Conservation (phyloP, 2,329 filamentous ascomycete genomes). For the Ophiognomonia clavigignenti-juglandacearum region DNA sequence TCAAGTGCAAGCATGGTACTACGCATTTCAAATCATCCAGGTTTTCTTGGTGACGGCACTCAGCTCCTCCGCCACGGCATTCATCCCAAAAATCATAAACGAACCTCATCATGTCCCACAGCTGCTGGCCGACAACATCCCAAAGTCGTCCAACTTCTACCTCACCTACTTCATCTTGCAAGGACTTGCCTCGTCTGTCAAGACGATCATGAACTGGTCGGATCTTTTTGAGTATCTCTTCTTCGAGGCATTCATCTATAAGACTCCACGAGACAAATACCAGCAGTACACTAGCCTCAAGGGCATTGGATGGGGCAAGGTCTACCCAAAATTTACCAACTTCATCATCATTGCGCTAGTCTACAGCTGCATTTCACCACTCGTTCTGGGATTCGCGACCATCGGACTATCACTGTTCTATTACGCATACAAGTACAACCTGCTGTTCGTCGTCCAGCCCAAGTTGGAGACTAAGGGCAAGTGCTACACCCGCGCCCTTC, state of each 20-base stretch:
- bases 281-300: constrained; percentile 65
- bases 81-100: constrained; percentile 51
- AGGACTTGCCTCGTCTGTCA: constrained; percentile 40
- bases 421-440: constrained; percentile 79
- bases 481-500: constrained; percentile 80
- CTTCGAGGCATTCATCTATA: constrained; percentile 66
- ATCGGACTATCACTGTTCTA: constrained; percentile 76
- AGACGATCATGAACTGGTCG: constrained; percentile 68
- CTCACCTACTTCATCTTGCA: constrained; percentile 35
- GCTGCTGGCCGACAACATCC: constrained; percentile 60
- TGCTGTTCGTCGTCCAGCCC: constrained; percentile 75
- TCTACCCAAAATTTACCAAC: constrained; percentile 71
- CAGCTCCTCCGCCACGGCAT: constrained; percentile 65
- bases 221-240: constrained; percentile 42
- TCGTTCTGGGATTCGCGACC: constrained; percentile 76
- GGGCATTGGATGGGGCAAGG: constrained; percentile 70
- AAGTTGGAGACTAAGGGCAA: constrained; percentile 81
- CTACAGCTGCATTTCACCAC: constrained; percentile 78
- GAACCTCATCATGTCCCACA: constrained; percentile 51
- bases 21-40: constrained; percentile 75
- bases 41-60: constrained; percentile 81
- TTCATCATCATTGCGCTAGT: constrained; percentile 69
- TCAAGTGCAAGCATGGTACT: constrained; percentile 74
- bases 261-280: constrained; percentile 74
- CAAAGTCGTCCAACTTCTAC: constrained; percentile 73